Conservation (phyloP, 768 basidiomycete genomes). For the Psilocybe cyanescens region DNA sequence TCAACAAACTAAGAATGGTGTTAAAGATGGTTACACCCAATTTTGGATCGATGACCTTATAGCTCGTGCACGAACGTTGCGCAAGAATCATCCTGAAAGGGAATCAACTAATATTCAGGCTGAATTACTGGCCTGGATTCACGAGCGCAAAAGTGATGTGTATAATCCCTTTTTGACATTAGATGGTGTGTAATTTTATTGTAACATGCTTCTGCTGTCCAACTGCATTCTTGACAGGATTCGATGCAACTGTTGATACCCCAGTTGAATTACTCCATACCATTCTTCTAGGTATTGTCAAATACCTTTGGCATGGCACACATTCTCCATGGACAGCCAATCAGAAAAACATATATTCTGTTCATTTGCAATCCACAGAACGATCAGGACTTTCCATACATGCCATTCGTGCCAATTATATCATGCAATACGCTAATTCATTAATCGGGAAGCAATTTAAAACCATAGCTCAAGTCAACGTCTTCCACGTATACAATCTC, state of each 20-base stretch:
- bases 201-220: neutral
- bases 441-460: slow-evolving; percentile 48
- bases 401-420: slow-evolving; percentile 40
- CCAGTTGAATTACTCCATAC: slow-evolving; percentile 50
- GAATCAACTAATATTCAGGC: slow-evolving; percentile 22
- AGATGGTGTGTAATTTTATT: slow-evolving; percentile 22
- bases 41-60: slow-evolving; percentile 40
- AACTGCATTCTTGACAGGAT: slow-evolving; percentile 22
- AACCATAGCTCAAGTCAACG: slow-evolving; percentile 35
- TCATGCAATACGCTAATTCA: slow-evolving; percentile 45
- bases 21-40: slow-evolving; percentile 43
- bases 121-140: slow-evolving; percentile 32
- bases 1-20: slow-evolving; percentile 34
- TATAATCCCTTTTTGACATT: slow-evolving; percentile 36
- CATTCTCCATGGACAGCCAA: slow-evolving; percentile 33
- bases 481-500: slow-evolving; percentile 42
- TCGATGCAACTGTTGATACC: slow-evolving; percentile 35
- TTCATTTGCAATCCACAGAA: slow-evolving; percentile 35
- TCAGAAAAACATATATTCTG: slow-evolving; percentile 28
- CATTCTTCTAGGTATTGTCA: slow-evolving; percentile 43
- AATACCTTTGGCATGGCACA: slow-evolving; percentile 43
- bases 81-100: slow-evolving; percentile 19
- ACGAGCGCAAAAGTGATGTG: slow-evolving; percentile 19
- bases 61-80: slow-evolving; percentile 19
- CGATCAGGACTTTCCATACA: slow-evolving; percentile 32